phyloP scores from a whole-genome alignment of 495 filamentous ascomycete genomes.

The Achaetomiella virescens region DNA sequence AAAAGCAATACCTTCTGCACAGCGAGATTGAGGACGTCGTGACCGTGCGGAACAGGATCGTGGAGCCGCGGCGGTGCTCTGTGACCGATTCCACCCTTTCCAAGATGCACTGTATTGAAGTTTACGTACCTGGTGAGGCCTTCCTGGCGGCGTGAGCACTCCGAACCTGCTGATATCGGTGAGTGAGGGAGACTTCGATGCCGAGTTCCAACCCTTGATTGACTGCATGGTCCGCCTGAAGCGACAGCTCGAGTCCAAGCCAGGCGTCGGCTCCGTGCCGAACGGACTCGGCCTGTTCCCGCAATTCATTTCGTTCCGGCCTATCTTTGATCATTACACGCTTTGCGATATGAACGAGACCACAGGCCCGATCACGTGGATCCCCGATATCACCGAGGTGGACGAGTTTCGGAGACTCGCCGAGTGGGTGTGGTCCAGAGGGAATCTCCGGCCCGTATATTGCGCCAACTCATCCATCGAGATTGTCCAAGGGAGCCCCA shows the following conservation, averaged over 20 bases:
- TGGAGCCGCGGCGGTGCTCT: neutral
- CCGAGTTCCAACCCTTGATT: neutral
- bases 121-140: slow-evolving; percentile 12
- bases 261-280: neutral
- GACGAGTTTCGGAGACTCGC: slow-evolving; percentile 1
- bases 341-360: neutral
- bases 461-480: neutral
- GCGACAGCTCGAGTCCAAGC: neutral
- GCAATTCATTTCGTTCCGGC: slow-evolving; percentile 17
- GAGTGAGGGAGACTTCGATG: neutral
- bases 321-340: slow-evolving; percentile 15
- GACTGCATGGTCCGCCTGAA: slow-evolving; percentile 1
- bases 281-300: slow-evolving; percentile 10
- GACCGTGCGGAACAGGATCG: neutral
- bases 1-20: slow-evolving; percentile 6
- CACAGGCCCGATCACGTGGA: neutral
- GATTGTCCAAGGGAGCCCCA: neutral
- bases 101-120: slow-evolving; percentile 2
- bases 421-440: neutral
- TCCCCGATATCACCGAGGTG: neutral
- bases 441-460: neutral
- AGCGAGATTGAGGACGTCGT: neutral
- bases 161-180: neutral
- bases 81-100: neutral
- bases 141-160: neutral